These are phyloP conservation scores for Echinosophora koreensis DNA, from an alignment of 306 rosid genomes.

Conservation along the genomic window DNA sequence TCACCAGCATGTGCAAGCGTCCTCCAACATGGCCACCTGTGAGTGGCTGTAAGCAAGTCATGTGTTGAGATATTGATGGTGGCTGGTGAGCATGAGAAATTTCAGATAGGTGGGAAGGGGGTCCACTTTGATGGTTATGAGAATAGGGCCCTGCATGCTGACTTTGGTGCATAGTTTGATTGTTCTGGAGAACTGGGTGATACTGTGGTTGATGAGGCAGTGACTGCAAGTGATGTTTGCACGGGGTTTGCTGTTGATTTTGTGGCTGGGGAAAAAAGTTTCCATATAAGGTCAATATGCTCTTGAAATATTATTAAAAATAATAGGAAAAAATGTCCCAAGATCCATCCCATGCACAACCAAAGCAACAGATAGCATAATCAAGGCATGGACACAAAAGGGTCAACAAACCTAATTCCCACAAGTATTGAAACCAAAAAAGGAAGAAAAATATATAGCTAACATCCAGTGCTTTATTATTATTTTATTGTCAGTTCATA, in stretches of 20 bases:
- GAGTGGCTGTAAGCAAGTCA: slow-evolving; percentile 79
- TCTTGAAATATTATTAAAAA: slow-evolving; percentile 14
- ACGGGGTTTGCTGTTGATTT: slow-evolving; percentile 72
- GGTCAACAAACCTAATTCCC: slow-evolving; percentile 20
- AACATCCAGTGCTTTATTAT: slow-evolving; percentile 10
- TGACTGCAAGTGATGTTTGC: slow-evolving; percentile 79
- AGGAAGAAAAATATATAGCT: background rate
- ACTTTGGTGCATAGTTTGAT: slow-evolving; percentile 79
- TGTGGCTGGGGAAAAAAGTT: slow-evolving; percentile 58
- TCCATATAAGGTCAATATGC: background rate
- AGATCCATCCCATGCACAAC: slow-evolving; percentile 34
- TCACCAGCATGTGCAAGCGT: slow-evolving; percentile 88
- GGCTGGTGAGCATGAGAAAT: slow-evolving; percentile 86
- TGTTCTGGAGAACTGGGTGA: slow-evolving; percentile 82
- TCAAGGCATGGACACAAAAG: background rate
- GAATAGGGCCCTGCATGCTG: slow-evolving; percentile 76
- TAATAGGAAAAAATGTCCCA: background rate
- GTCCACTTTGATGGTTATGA: slow-evolving; percentile 79
- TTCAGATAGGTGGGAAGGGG: slow-evolving; percentile 78
- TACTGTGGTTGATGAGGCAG: slow-evolving; percentile 82
- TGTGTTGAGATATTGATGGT: slow-evolving; percentile 80
- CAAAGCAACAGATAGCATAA: slow-evolving; percentile 38
- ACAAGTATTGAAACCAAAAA: background rate
- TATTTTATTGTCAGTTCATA: slow-evolving; percentile 18
- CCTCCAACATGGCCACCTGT: slow-evolving; percentile 82